Conservation (phyloP, 371 early-diverging fungal genomes). For the Rhizopus sp. region DNA sequence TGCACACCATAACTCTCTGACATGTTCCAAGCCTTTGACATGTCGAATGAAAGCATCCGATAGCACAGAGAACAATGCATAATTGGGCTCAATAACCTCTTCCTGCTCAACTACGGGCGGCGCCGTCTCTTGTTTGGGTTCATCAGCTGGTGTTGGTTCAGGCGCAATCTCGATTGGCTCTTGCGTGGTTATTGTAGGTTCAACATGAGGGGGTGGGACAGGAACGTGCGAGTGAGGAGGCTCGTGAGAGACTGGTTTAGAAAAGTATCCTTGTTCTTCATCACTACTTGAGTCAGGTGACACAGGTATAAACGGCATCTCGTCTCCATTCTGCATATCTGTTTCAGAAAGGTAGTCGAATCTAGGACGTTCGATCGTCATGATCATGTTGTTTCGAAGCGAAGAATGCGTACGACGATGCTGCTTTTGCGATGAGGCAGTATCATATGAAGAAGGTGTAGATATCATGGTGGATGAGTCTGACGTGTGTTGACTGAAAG, state of each 20-base stretch:
- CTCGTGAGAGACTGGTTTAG: neutral
- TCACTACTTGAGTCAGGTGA: conserved; percentile 33
- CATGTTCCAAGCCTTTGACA: conserved; percentile 27
- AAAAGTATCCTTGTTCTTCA: conserved; percentile 18
- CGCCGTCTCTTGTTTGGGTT: neutral
- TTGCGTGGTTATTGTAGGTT: neutral
- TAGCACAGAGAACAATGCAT: conserved; percentile 32
- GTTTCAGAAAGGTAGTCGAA: conserved; percentile 14
- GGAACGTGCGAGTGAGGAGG: neutral
- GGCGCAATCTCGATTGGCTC: neutral
- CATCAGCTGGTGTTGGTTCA: conserved; percentile 1
- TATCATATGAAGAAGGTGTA: conserved; percentile 5
- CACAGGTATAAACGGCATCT: conserved; percentile 30
- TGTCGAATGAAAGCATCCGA: conserved; percentile 23
- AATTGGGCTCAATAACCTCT: conserved; percentile 16
- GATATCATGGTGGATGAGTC: conserved; percentile 9
- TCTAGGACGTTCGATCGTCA: conserved; percentile 30
- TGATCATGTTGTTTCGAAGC: conserved; percentile 19
- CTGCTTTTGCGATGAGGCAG: neutral
- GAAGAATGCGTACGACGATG: conserved; percentile 15
- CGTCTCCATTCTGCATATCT: conserved; percentile 17
- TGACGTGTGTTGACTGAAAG: conserved; percentile 6
- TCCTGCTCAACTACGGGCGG: neutral
- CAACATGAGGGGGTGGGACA: neutral
- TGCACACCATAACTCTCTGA: conserved; percentile 37